Percentiles rank a stretch among this genome's conserved stretches.
Conservation (phyloP, 495 filamentous ascomycete genomes). For the Xylaria cubensis region DNA sequence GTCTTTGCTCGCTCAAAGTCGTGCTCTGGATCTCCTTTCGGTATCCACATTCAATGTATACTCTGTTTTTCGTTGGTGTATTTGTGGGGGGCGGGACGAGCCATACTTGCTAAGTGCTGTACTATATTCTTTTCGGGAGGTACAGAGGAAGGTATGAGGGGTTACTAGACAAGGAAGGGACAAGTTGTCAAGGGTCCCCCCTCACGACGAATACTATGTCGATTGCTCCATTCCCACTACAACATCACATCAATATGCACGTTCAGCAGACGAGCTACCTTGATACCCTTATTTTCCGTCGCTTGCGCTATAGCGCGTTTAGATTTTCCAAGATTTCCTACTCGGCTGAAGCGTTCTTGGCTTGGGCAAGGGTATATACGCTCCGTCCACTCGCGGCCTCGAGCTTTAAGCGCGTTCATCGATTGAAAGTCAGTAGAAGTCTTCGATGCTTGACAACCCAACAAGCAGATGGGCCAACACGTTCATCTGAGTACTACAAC, state of each 20-base stretch:
- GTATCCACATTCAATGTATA: slow-evolving; percentile 13
- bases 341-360: slow-evolving; percentile 14
- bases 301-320: slow-evolving; percentile 4
- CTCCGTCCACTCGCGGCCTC: background rate
- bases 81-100: slow-evolving; percentile 1
- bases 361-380: background rate
- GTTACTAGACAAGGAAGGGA: too few species aligned
- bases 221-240: slow-evolving; percentile 1
- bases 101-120: background rate
- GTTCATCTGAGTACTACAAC: background rate
- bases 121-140: background rate
- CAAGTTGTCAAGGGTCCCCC: background rate
- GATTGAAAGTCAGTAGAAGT: background rate
- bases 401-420: background rate
- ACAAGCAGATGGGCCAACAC: background rate
- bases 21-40: slow-evolving; percentile 11
- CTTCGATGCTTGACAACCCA: background rate
- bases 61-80: background rate
- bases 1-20: slow-evolving; percentile 26
- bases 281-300: background rate
- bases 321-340: slow-evolving; percentile 1
- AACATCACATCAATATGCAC: background rate
- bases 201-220: background rate
- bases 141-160: background rate
- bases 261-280: background rate